Evolutionary conservation across 257 asterid species (phyloP), one percentile per base, ranked within the genome.

Genomic region (Scutellaria galericulata): DNA sequence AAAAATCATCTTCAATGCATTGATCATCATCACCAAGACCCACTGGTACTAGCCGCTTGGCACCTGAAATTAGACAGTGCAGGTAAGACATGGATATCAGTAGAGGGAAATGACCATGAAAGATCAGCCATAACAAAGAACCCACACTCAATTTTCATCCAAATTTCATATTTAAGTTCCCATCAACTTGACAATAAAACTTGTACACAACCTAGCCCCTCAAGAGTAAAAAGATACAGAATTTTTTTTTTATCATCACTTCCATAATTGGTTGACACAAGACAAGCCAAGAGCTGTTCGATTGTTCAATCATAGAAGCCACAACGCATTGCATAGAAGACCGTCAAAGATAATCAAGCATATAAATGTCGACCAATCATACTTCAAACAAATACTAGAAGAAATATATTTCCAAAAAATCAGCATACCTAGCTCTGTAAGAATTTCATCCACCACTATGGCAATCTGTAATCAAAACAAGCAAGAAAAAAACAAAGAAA

Each of bases 21-120:
- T 92, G 99, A 77, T 95, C 99, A 70, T 95, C 99, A 68, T 95
- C 99, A 55, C 99, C 99, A 62, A 95, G 96, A 80, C 99, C 99
- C 85, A 95, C 88, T 14, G 90, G 84, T 40, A 87, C 89, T 66
- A 95, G 85, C 55, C 85, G 83, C 66, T 92, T 83, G 11, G 90
- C 99, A 35, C 99, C 99, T 95, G 92, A 66, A 73, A 75, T 65
- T 9, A 24, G 42, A 44, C 9, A 24, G 59, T 61, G 69, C 46
- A 69, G 66, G 72, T 80, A 31, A 75, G 73, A 70, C 55, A 46
- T 58, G 59, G 64, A 20, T 50, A 64, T 41, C 42, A 9, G 40
- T 35, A 47, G 58, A 42, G 37, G 11, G 41, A 13, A 40, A 41
- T 20, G 15, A 72, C 64, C 70, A 71, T 37, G 39, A 76, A 45